These are phyloP conservation scores for Malus sylvestris DNA, from an alignment of 306 rosid species.

Conservation along the genomic window DNA sequence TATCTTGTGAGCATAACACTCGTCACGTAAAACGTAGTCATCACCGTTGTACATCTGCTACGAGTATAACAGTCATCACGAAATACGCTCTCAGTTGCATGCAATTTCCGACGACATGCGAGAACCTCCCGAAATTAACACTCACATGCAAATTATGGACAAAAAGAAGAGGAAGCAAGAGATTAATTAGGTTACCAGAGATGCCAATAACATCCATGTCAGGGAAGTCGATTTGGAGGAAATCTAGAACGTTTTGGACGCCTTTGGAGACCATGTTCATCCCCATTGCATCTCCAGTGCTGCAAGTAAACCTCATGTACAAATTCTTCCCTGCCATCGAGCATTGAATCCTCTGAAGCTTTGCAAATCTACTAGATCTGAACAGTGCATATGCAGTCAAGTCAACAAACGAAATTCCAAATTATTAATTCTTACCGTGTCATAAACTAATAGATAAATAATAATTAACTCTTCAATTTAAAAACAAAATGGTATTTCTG, in stretches of 20 bases:
- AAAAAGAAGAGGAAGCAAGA: background rate
- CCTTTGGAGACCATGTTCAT: conserved; percentile 29
- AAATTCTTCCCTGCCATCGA: conserved; percentile 13
- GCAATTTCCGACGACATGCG: background rate
- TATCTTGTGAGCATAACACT: background rate
- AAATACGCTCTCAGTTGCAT: background rate
- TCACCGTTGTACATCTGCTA: background rate
- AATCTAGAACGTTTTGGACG: conserved; percentile 21
- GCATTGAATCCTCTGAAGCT: conserved; percentile 10
- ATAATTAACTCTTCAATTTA: background rate
- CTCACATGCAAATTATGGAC: background rate
- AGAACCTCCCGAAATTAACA: background rate
- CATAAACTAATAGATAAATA: no score
- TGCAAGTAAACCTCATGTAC: conserved; percentile 19
- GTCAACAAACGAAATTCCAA: background rate
- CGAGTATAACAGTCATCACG: background rate
- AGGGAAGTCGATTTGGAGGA: conserved; percentile 8
- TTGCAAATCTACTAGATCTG: conserved; percentile 19
- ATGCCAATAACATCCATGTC: conserved; percentile 24
- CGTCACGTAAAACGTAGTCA: no score
- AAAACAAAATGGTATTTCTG: no score
- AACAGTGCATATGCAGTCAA: background rate
- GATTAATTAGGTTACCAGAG: conserved; percentile 3
- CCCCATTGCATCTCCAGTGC: conserved; percentile 25
- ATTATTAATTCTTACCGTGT: no score